Evolutionary conservation across 2,329 filamentous ascomycete species (phyloP).

Genomic region (Corinectria fuckeliana): DNA sequence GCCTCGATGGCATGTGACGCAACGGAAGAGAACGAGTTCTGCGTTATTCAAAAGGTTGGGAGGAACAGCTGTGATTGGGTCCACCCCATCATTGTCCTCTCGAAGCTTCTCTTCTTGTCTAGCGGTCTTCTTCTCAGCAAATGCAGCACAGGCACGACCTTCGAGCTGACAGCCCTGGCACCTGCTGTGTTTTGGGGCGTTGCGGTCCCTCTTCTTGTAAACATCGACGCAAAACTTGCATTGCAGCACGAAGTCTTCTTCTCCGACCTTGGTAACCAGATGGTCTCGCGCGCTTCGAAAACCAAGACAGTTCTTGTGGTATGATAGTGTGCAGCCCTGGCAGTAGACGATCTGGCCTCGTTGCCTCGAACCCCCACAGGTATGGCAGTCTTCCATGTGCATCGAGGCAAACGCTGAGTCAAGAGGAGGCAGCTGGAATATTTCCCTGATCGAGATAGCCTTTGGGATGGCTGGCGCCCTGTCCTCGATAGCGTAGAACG

Average conservation of each 20-base stretch:
- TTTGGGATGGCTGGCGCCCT: constrained; percentile 55
- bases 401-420: constrained; percentile 71
- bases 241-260: constrained; percentile 83
- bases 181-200: constrained; percentile 71
- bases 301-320: constrained; percentile 85
- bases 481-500: constrained; percentile 57
- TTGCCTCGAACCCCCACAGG: constrained; percentile 61
- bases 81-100: constrained; percentile 77
- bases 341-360: constrained; percentile 79
- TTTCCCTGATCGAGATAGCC: constrained; percentile 72
- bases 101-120: constrained; percentile 85
- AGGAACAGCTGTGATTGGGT: constrained; percentile 74
- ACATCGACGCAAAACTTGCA: constrained; percentile 83
- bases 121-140: constrained; percentile 74
- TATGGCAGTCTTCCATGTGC: constrained; percentile 76
- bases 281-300: constrained; percentile 79
- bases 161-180: constrained; percentile 73
- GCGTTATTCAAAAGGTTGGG: constrained; percentile 74
- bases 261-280: constrained; percentile 81
- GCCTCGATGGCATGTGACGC: constrained; percentile 74
- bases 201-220: constrained; percentile 70
- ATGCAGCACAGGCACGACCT: constrained; percentile 76
- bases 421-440: constrained; percentile 68
- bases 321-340: constrained; percentile 86
- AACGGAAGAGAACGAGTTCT: constrained; percentile 83